Conservation (phyloP, 2,329 filamentous ascomycete genomes). For the Colletotrichum paranaense region DNA sequence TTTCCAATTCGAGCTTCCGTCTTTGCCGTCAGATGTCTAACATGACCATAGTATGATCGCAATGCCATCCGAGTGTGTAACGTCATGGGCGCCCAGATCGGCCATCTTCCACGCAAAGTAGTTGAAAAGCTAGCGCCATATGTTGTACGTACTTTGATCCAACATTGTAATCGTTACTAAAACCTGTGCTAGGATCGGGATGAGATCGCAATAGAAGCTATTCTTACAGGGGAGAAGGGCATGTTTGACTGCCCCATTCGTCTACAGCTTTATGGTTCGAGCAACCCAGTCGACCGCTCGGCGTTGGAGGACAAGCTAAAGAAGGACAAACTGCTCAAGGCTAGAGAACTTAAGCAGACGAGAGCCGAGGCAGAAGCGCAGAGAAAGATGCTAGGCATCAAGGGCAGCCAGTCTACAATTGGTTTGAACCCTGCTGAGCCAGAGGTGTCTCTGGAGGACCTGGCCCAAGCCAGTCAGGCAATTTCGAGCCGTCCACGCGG, state of each 20-base stretch:
- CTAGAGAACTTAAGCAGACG: slow-evolving; percentile 66
- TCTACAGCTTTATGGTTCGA: slow-evolving; percentile 76
- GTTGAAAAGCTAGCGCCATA: slow-evolving; percentile 80
- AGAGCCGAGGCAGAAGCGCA: slow-evolving; percentile 64
- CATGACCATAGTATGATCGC: slow-evolving; percentile 64
- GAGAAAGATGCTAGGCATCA: slow-evolving; percentile 56
- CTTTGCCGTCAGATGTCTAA: not conserved
- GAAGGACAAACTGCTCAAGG: slow-evolving; percentile 71
- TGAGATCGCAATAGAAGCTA: slow-evolving; percentile 74
- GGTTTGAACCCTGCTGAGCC: slow-evolving; percentile 49
- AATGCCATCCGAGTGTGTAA: slow-evolving; percentile 87
- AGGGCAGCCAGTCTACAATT: slow-evolving; percentile 50
- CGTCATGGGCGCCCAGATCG: slow-evolving; percentile 79
- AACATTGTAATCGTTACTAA: not conserved
- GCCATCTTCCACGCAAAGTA: slow-evolving; percentile 76
- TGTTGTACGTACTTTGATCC: slow-evolving; percentile 62
- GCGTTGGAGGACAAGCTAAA: slow-evolving; percentile 72
- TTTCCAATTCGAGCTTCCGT: not conserved
- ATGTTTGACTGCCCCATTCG: slow-evolving; percentile 78
- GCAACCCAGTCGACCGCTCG: slow-evolving; percentile 61
- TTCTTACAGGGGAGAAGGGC: slow-evolving; percentile 74
- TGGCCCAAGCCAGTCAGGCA: slow-evolving; percentile 73
- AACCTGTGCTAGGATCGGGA: slow-evolving; percentile 59
- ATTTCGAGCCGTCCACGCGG: slow-evolving; percentile 75
- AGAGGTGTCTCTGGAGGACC: slow-evolving; percentile 67